Evolutionary conservation across 1,139 yeast genomes (phyloP), one percentile per base, ranked within the genome.

Genomic region (Candida sp.): DNA sequence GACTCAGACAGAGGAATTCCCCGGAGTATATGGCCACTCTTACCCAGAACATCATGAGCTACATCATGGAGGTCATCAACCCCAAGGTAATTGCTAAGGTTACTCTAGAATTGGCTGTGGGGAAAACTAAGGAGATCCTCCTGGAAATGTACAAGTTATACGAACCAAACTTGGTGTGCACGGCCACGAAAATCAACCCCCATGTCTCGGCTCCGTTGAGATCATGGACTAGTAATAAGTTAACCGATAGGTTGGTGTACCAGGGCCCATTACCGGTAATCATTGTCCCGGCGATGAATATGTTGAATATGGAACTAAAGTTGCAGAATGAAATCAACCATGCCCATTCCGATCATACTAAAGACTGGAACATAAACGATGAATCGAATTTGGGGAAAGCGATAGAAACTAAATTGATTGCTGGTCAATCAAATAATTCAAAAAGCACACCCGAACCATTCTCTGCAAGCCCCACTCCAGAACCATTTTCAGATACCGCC

Each of bases 251-350:
- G 42, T 64, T 85, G 42, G 84, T 83, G 32, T 79, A 78, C 48
- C 71, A 74, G 48, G 83, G 77, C 53, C 84, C 87, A 1, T 69
- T 84, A n/a, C 93, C 95, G 0, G 77, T 82, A 5, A 71, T 84
- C 25, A 75, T 84, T 30, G 84, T 81, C 0, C 90, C 93, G 0
- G 83, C 87, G 1, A 68, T 73, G 50, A 82, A 84, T 50, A 75
- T 84, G 81, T 69, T 64, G 44, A 56, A 64, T 15, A 82, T 81
- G 59, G 89, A 84, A 56, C 47, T 56, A 5, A 55, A 62, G 2
- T 53, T 70, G 39, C 54, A 57, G 30, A 46, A 49, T 4, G 53
- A 50, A 38, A 49, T 70, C 32, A 59, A 63, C 25, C 39, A 35
- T 11, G 41, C 51, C 37, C 55, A 55, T 42, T 5, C 23, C 1